Evolutionary conservation across 2,329 filamentous ascomycete species (phyloP).

Genomic region (Aspergillus sp.): DNA sequence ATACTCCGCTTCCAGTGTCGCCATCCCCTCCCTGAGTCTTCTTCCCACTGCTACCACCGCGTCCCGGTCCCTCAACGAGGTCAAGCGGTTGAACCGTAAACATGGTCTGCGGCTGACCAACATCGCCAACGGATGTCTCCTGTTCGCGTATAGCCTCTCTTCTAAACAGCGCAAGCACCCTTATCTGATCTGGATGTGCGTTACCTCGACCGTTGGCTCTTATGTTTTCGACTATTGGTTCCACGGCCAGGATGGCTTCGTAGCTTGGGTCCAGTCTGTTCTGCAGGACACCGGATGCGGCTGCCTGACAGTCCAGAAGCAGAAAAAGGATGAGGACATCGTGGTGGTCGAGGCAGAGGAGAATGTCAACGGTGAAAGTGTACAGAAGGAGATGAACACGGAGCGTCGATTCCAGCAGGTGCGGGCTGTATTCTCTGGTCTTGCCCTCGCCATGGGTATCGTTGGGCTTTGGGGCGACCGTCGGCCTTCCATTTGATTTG

Average conservation of each 20-base stretch:
- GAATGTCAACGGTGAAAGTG: constrained; percentile 49
- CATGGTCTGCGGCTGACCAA: constrained; percentile 69
- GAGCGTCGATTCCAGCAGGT: constrained; percentile 43
- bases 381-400: constrained; percentile 46
- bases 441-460: constrained; percentile 49
- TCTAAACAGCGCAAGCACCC: constrained; percentile 76
- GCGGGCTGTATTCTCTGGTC: constrained; percentile 42
- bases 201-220: constrained; percentile 55
- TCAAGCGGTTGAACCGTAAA: constrained; percentile 63
- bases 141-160: constrained; percentile 76
- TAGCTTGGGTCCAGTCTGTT: constrained; percentile 32
- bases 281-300: constrained; percentile 48
- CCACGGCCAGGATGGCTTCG: constrained; percentile 62
- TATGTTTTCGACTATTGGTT: constrained; percentile 69
- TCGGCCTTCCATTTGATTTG: constrained; percentile 2
- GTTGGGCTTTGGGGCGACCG: constrained; percentile 53
- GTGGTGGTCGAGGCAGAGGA: constrained; percentile 42
- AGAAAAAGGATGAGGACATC: constrained; percentile 40
- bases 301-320: constrained; percentile 14
- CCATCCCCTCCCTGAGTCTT: constrained; percentile 76
- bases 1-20: constrained; percentile 75
- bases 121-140: constrained; percentile 69
- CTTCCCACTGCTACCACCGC: constrained; percentile 75
- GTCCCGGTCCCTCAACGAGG: constrained; percentile 68
- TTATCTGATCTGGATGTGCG: constrained; percentile 82